Evolutionary conservation across 805 yeast genomes (phyloP).

Genomic region (Zygosaccharomyces bisporus): DNA sequence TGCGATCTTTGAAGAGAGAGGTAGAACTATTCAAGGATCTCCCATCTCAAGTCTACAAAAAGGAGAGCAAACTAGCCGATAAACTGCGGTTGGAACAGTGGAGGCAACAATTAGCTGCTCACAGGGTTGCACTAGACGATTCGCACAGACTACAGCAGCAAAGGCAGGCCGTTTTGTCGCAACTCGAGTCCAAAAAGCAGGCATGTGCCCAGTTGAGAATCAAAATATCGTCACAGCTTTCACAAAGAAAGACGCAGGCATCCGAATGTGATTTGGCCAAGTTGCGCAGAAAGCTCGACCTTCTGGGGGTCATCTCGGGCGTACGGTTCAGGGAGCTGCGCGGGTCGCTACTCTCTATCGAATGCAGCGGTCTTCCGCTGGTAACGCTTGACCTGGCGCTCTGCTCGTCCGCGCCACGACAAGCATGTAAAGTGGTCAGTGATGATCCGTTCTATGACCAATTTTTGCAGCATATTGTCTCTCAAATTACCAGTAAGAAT

Average conservation of each 20-base stretch:
- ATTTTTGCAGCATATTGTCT: background rate
- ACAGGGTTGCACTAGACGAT: constrained; percentile 14
- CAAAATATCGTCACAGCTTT: constrained; percentile 12
- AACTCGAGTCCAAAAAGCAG: constrained; percentile 5
- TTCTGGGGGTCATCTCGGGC: constrained; percentile 19
- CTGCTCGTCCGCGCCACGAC: background rate
- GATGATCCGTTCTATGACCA: constrained; percentile 4
- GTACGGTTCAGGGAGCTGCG: constrained; percentile 13
- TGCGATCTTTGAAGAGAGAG: constrained; percentile 22
- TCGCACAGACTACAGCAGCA: constrained; percentile 8
- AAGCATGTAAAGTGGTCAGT: background rate
- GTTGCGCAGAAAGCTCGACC: constrained; percentile 11
- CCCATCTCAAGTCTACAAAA: constrained; percentile 11
- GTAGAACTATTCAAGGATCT: constrained; percentile 20
- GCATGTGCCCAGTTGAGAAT: constrained; percentile 10
- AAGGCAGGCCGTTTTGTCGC: constrained; percentile 2
- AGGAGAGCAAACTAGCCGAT: constrained; percentile 14
- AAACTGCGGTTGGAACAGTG: constrained; percentile 20
- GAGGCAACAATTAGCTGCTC: constrained; percentile 15
- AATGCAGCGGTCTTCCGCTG: constrained; percentile 5
- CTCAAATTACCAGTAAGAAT: background rate
- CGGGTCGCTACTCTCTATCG: constrained; percentile 11
- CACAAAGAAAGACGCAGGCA: constrained; percentile 1
- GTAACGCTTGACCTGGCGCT: constrained; percentile 8
- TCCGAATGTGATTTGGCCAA: constrained; percentile 14